These are phyloP conservation scores for Limnanthes douglasii DNA, from an alignment of 345 rosid genomes.

Conservation along the genomic window DNA sequence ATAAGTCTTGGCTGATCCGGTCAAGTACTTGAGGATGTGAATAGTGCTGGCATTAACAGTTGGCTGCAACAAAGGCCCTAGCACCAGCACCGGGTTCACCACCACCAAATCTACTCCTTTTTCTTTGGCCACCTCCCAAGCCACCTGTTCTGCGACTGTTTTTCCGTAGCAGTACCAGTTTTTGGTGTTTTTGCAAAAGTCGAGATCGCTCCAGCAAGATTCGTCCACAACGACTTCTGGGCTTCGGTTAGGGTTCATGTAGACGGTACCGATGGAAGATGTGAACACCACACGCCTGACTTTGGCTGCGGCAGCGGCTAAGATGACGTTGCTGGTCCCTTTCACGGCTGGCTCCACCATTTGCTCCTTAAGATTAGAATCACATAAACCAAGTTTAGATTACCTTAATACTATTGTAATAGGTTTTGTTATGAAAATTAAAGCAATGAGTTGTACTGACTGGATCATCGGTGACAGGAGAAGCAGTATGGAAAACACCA, in stretches of 20 bases:
- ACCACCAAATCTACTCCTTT: constrained; percentile 77
- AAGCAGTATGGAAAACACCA: constrained; percentile 94
- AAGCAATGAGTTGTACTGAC: too few species aligned
- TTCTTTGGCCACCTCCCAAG: constrained; percentile 62
- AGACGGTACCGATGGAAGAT: constrained; percentile 84
- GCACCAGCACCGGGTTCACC: constrained; percentile 72
- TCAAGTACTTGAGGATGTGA: constrained; percentile 88
- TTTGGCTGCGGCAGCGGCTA: constrained; percentile 66
- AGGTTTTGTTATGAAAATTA: too few species aligned
- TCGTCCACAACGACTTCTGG: constrained; percentile 80
- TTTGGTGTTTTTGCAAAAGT: constrained; percentile 90
- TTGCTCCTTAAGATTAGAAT: too few species aligned
- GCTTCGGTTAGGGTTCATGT: constrained; percentile 80
- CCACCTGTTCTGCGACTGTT: constrained; percentile 85
- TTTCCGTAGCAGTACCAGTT: constrained; percentile 98
- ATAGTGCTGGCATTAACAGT: constrained; percentile 62
- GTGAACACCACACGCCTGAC: constrained; percentile 87
- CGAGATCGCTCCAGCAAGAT: constrained; percentile 95
- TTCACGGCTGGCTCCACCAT: constrained; percentile 97
- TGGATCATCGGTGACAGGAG: constrained; percentile 95
- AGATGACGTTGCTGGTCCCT: constrained; percentile 77
- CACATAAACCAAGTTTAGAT: too few species aligned
- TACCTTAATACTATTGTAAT: constrained; percentile 1
- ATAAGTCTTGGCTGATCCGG: constrained; percentile 90
- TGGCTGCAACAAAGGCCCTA: constrained; percentile 80